Base-by-base conservation (phyloP, 768 basidiomycete genomes). In the Tulasnella sp. region DNA sequence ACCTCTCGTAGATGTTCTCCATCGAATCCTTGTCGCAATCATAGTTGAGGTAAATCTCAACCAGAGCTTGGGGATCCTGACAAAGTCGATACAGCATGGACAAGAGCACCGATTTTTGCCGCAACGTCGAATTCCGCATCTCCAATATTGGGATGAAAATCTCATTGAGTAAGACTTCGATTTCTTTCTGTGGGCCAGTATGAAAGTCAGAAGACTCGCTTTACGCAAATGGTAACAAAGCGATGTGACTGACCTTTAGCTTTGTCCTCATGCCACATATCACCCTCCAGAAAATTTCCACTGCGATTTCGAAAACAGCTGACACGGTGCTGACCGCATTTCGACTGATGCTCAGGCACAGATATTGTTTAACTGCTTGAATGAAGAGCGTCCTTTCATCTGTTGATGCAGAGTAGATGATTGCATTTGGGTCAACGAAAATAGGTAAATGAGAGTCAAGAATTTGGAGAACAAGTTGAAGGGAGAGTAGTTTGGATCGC, bases 121-220 rank as follows among this genome's bases (percentile, higher is more conserved):
- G 89, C 43, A 93, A 68, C 1, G 91, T 95, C 4, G 93, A 87
- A 7, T 86, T 98, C 63, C 82, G 80, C 91, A 99, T 96, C 67
- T 99, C 95, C 53, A 98, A 71, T 42, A 99, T 93, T 1, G 95
- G 95, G 50, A 98, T 80, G 70, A 98, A 99, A 56, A 99, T 98
- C 65, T 99, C 95, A 59, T 95, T 92, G 42, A 99, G 66, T n/a
- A 99, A 72, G 32, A 99, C 91, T 65, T 96, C 93, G 52, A 98
- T 96, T 65, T 99, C 95, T 84, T 96, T 95, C 93, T 96, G 63
- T 39, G 59, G 13, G 16, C 24, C 4, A 27, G n/a, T 6, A 7
- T 9, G 9, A 12, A 22, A 10, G 15, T 56, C 32, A 53, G 50
- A 22, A 7, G 19, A 16, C 33, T 15, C 9, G 20, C 16, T 25